phyloP scores from a whole-genome alignment of 192 early-diverging fungal species.

The Chytriomyces sp. region DNA sequence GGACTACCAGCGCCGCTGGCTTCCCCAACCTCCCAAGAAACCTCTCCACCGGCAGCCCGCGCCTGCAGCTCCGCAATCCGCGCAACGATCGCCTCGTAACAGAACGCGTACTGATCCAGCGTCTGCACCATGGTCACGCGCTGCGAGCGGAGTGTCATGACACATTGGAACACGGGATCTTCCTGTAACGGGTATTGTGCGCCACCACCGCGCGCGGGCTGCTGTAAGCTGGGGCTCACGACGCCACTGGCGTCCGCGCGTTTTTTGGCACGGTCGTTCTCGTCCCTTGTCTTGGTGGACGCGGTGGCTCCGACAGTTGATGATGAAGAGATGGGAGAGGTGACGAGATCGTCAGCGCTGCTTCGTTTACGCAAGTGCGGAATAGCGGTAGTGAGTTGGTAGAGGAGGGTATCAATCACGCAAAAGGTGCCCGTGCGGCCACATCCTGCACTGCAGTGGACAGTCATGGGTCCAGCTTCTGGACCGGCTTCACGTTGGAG shows the following conservation, averaged over 20 bases:
- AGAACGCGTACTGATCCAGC: constrained; percentile 56
- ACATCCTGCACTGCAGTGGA: constrained; percentile 62
- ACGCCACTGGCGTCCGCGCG: background rate
- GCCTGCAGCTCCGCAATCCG: constrained; percentile 41
- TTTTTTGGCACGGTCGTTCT: background rate
- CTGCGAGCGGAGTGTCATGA: constrained; percentile 49
- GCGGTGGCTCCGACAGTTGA: background rate
- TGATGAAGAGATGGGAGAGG: background rate
- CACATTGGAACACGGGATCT: constrained; percentile 43
- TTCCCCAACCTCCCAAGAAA: constrained; percentile 3
- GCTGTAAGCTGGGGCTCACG: background rate
- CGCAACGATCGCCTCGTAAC: constrained; percentile 57
- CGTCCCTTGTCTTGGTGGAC: background rate
- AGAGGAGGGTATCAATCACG: constrained; percentile 45
- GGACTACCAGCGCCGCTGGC: background rate
- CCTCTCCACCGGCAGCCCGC: background rate
- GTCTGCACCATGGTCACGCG: constrained; percentile 59
- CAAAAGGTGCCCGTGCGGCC: constrained; percentile 62
- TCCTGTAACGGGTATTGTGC: background rate
- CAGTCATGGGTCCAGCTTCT: constrained; percentile 48
- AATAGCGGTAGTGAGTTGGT: constrained; percentile 15
- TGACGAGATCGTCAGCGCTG: background rate
- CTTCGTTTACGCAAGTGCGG: background rate
- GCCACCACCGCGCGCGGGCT: background rate
- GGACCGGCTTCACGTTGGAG: constrained; percentile 15